These are phyloP conservation scores for Gentiana macrophylla DNA, from an alignment of 257 asterid species.

Conservation along the genomic window DNA sequence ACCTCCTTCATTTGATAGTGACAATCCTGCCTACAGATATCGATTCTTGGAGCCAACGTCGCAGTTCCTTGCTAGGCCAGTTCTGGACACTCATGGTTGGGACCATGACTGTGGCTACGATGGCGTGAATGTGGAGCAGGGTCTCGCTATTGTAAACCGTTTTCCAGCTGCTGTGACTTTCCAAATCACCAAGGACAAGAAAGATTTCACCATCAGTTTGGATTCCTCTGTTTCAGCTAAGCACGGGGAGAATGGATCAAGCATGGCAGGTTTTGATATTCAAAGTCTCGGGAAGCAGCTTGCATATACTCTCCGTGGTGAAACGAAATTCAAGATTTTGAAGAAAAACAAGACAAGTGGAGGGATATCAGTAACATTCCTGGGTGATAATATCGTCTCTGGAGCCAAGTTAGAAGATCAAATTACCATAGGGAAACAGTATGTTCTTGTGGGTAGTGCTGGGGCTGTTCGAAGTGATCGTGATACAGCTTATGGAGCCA, in stretches of 20 bases:
- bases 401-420: conserved; percentile 83
- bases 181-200: conserved; percentile 84
- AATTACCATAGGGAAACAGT: conserved; percentile 56
- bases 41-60: conserved; percentile 95
- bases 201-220: conserved; percentile 68
- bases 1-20: conserved; percentile 83
- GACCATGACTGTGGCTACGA: conserved; percentile 98
- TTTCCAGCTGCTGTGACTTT: conserved; percentile 62
- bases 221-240: conserved; percentile 72
- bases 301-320: conserved; percentile 73
- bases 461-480: conserved; percentile 65
- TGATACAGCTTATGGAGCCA: conserved; percentile 89
- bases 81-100: conserved; percentile 91
- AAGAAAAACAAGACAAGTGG: conserved; percentile 65
- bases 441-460: conserved; percentile 63
- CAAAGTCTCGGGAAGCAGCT: conserved; percentile 91
- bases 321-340: conserved; percentile 54
- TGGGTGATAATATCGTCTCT: conserved; percentile 77
- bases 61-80: conserved; percentile 92
- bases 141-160: conserved; percentile 48
- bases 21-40: conserved; percentile 69
- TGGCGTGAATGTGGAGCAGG: conserved; percentile 89
- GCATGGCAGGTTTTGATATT: conserved; percentile 83
- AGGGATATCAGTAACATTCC: conserved; percentile 59
- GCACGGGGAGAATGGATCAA: conserved; percentile 61